Evolutionary conservation across 495 filamentous ascomycete genomes (phyloP), one percentile per base, ranked within the genome.

Genomic region (Aspergillus heteromorphus): DNA sequence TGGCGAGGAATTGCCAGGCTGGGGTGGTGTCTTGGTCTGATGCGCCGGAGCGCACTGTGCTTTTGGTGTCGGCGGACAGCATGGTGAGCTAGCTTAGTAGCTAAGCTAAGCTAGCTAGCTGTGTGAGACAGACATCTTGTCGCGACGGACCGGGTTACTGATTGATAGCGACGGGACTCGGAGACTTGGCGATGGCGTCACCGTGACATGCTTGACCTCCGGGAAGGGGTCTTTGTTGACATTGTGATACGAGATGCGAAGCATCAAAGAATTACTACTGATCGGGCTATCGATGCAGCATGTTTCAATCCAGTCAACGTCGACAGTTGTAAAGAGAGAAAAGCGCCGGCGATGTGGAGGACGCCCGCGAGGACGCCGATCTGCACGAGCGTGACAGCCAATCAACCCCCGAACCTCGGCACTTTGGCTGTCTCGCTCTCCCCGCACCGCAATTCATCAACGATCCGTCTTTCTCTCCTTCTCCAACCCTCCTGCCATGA

Each of bases 1-100:
- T 51, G 48, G 66, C 53, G 42, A 71, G 64, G 45, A 71, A 70
- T 27, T 49, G 21, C 9, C 21, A 10, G 16, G 38, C 53, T 14
- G 25, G 23, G 17, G 52, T 27, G 3, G 23, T 27, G 7, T 27
- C 23, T 27, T 27, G 23, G 7, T 27, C 23, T 27, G 23, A 49
- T 40, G 31, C 20, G 14, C 40, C 23, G 17, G 41, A n/a, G 25
- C 11, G 41, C 1, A 2, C 4, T 19, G 3, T 47, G 8, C 14
- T 29, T n/a, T 16, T 16, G 17, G 43, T 7, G 8, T 17, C 10
- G 16, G 25, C 29, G 27, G 51, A 47, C 9, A 30, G 43, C 52
- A 54, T 54, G 29, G 19, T 48, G 21, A 34, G 17, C 16, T 42
- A 7, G 3, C 1, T 54, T 29, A 17, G 16, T n/a, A n/a, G n/a